Conservation (phyloP, 768 basidiomycete genomes). For the Xanthoconium stramineum region DNA sequence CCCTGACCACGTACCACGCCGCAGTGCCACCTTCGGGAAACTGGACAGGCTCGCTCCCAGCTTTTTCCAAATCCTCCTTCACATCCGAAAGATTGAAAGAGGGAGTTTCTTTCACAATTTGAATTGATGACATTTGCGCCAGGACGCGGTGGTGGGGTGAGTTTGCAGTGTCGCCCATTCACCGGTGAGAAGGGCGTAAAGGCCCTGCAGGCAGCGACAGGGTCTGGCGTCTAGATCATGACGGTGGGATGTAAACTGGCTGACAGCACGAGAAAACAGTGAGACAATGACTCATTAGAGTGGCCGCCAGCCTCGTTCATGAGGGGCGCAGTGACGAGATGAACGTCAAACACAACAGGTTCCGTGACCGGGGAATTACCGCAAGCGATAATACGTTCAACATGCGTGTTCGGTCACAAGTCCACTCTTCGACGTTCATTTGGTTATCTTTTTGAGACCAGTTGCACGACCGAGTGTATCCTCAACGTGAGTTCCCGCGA, state of each 20-base stretch:
- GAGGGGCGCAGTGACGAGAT: background rate
- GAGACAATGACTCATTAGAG: background rate
- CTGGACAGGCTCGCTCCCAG: background rate
- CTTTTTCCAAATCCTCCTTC: no score
- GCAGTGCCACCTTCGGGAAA: conserved; percentile 29
- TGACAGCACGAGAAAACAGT: background rate
- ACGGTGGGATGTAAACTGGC: background rate
- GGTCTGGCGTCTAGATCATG: background rate
- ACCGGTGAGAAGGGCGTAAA: background rate
- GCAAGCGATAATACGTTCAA: no score
- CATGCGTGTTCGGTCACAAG: no score
- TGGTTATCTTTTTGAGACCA: no score
- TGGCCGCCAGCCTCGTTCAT: background rate
- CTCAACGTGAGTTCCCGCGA: no score
- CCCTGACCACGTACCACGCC: conserved; percentile 13
- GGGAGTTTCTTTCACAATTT: no score
- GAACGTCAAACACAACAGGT: background rate
- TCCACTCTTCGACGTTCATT: no score
- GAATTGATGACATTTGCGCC: no score
- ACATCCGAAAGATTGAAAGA: no score
- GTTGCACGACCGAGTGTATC: no score
- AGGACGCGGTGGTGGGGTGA: background rate
- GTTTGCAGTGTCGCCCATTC: background rate
- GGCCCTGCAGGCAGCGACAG: background rate
- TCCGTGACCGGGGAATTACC: no score